Conservation (phyloP, 805 yeast genomes). For the Maudiozyma saulgeensis region DNA sequence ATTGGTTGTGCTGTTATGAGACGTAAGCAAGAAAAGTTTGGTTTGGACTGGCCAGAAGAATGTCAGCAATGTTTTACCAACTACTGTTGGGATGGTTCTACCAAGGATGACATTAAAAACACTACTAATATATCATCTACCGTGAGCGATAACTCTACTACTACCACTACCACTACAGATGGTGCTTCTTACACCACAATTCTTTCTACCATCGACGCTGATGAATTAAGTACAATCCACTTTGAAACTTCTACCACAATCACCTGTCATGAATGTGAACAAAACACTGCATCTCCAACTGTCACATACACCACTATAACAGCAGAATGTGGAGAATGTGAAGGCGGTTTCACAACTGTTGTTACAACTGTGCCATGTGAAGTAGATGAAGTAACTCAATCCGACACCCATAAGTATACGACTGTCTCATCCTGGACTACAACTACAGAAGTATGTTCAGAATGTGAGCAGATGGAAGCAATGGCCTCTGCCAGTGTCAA, state of each 20-base stretch:
- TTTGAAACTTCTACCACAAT: slow-evolving; percentile 1
- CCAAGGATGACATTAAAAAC: slow-evolving; percentile 3
- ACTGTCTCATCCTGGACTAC: neutral
- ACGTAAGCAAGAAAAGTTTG: slow-evolving; percentile 63
- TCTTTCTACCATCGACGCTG: neutral
- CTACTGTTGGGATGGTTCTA: slow-evolving; percentile 67
- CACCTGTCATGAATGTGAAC: slow-evolving; percentile 1
- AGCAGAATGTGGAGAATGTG: neutral
- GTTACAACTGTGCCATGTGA: neutral
- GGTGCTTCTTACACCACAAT: neutral
- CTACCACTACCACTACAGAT: neutral
- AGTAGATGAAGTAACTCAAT: neutral
- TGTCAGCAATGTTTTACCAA: slow-evolving; percentile 60
- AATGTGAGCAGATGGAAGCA: neutral
- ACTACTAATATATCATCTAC: neutral
- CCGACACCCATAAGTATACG: neutral
- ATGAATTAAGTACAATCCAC: neutral
- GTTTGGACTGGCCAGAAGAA: slow-evolving; percentile 51
- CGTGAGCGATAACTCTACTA: neutral
- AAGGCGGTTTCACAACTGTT: neutral
- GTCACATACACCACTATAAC: neutral
- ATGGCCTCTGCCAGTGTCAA: neutral
- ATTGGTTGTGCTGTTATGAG: slow-evolving; percentile 76
- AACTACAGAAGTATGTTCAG: neutral
- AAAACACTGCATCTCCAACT: neutral